These are phyloP conservation scores for Tagetes erecta DNA, from an alignment of 129 eudicot species.

Conservation along the genomic window DNA sequence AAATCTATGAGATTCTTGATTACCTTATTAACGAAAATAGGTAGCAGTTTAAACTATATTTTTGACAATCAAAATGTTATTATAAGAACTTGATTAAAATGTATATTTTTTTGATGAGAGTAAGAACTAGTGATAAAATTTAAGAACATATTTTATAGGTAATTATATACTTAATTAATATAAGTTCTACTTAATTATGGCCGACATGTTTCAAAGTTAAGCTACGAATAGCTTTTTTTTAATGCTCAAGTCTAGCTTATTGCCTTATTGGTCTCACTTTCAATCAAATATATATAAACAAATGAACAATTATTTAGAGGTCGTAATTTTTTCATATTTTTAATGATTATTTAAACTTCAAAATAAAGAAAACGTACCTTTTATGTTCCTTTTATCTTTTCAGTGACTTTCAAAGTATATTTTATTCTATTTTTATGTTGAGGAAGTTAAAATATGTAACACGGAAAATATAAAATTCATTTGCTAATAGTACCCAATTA, in stretches of 20 bases:
- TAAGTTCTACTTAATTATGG: slow-evolving; percentile 13
- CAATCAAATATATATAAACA: neutral
- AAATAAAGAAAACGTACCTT: neutral
- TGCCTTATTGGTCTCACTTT: slow-evolving; percentile 2
- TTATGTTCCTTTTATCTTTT: neutral
- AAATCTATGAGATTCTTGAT: too few relatives aligned
- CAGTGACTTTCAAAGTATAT: neutral
- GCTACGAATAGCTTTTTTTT: slow-evolving; percentile 7
- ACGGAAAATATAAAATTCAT: neutral
- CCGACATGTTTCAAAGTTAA: slow-evolving; percentile 36
- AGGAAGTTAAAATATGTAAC: neutral
- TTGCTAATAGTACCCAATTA: too few relatives aligned
- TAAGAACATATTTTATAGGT: neutral
- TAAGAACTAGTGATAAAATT: neutral
- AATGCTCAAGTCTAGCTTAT: slow-evolving; percentile 3
- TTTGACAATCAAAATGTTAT: too few relatives aligned
- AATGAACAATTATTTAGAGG: neutral
- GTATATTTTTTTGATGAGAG: neutral
- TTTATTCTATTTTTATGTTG: neutral
- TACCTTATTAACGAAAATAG: too few relatives aligned
- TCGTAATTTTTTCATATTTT: neutral
- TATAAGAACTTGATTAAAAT: neutral
- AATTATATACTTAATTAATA: neutral
- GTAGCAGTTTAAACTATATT: too few relatives aligned
- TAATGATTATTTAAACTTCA: neutral